Evolutionary conservation across 257 asterid species (phyloP).

Genomic region (Solanum infundibuliforme): DNA sequence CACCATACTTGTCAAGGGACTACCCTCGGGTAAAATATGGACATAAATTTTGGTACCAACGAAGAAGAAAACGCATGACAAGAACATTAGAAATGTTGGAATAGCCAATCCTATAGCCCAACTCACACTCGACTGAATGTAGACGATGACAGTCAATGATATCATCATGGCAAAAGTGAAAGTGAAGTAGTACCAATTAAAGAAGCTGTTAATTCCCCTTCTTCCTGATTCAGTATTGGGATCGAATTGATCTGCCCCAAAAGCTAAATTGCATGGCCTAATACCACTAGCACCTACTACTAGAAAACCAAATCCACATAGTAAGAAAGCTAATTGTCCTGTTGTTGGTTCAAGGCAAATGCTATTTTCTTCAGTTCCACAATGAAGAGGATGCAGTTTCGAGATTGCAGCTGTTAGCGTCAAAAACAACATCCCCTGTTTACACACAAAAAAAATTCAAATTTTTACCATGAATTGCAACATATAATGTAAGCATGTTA

Average conservation of each 20-base stretch:
- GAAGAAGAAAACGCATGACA: slow-evolving; percentile 14
- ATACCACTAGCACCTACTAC: slow-evolving; percentile 17
- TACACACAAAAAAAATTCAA: not conserved
- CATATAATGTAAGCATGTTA: not conserved
- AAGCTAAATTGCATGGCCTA: slow-evolving; percentile 22
- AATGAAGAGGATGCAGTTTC: slow-evolving; percentile 12
- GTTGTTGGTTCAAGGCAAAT: slow-evolving; percentile 6
- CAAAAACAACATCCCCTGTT: slow-evolving; percentile 16
- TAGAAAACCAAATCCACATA: slow-evolving; percentile 7
- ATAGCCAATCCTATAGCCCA: slow-evolving; percentile 20
- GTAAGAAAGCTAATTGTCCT: slow-evolving; percentile 14
- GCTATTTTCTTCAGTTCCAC: not conserved
- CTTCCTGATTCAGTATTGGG: slow-evolving; percentile 19
- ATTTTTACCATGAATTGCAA: not conserved
- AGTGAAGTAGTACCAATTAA: slow-evolving; percentile 27
- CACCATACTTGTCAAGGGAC: slow-evolving; percentile 16
- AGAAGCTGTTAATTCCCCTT: slow-evolving; percentile 21
- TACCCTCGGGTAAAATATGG: slow-evolving; percentile 12
- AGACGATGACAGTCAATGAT: slow-evolving; percentile 14
- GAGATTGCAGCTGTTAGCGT: slow-evolving; percentile 16
- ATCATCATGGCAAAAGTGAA: slow-evolving; percentile 14
- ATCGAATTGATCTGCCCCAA: slow-evolving; percentile 25
- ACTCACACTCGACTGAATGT: slow-evolving; percentile 10
- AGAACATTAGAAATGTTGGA: slow-evolving; percentile 14
- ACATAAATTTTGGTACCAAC: slow-evolving; percentile 17